Evolutionary conservation across 768 basidiomycete genomes (phyloP), one percentile per base, ranked within the genome.

Genomic region (Goffeauzyma gilvescens): DNA sequence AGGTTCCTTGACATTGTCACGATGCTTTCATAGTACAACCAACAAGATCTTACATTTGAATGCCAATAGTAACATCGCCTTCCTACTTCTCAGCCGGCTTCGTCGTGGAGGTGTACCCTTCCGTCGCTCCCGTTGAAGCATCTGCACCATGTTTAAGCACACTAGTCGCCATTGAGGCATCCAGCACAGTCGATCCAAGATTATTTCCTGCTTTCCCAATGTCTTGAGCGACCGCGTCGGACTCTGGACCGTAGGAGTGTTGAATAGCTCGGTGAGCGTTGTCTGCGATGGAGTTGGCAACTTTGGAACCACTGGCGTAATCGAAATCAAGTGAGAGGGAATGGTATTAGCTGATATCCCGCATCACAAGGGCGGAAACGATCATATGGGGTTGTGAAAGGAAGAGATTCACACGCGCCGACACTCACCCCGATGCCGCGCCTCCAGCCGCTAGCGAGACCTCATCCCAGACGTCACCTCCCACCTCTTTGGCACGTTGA

Each of bases 201-300:
- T 40, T 40, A 5, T 26, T 9, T 4, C 38, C 38, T 3, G 38
- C 23, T 10, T 21, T 18, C 18, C 38, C 38, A 21, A 40, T 40
- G 26, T 40, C 54, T 43, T 57, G 49, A 18, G 60, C 60, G 9
- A 58, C 56, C 3, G 31, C 26, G 18, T 59, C 57, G 7, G 53
- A 50, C 34, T 57, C 49, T 38, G 48, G 52, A 10, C 58, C 58
- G 38, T 49, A 57, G 37, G 57, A 51, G 35, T 58, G 53, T 26
- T 56, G 53, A 3, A 62, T 49, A n/a, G 53, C 57, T 36, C 47
- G 48, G 33, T 62, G 56, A 8, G 54, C 52, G 32, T 55, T 58
- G 20, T 53, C 50, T 22, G 57, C 54, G 20, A 54, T 38, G 20
- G 52, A 51, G 8, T 23, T 18, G 3, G 27, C 35, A 4, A 38